Evolutionary conservation across 2,329 filamentous ascomycete species (phyloP).

Genomic region (Colletotrichum endophyticum): DNA sequence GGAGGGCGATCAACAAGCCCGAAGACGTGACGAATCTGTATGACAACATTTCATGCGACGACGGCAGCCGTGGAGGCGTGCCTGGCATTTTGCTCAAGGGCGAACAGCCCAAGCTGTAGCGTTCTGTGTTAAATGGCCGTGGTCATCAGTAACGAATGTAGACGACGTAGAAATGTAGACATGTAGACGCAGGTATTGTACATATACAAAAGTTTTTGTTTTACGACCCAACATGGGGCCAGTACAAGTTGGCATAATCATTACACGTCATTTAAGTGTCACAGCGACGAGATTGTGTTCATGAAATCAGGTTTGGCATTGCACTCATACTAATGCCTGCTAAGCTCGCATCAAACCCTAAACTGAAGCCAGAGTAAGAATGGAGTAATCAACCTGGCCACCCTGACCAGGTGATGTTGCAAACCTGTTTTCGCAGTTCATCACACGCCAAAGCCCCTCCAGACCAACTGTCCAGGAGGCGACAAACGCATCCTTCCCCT

Average conservation of each 20-base stretch:
- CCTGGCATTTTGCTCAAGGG: constrained; percentile 51
- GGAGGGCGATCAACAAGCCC: constrained; percentile 59
- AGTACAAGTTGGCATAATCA: neutral
- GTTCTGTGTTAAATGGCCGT: neutral
- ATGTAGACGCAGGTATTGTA: neutral
- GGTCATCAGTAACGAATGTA: neutral
- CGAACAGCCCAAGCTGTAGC: constrained; percentile 35
- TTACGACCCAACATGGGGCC: too few relatives aligned
- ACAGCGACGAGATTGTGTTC: neutral
- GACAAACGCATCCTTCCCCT: neutral
- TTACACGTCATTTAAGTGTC: accelerated
- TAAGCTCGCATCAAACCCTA: neutral
- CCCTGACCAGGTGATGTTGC: neutral
- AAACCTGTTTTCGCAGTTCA: neutral
- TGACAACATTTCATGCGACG: constrained; percentile 50
- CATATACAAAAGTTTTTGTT: neutral
- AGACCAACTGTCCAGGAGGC: constrained; percentile 2
- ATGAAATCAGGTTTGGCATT: constrained; percentile 3
- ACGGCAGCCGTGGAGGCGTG: constrained; percentile 56
- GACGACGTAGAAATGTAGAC: neutral
- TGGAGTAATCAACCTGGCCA: neutral
- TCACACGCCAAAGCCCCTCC: neutral
- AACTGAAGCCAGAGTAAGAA: neutral
- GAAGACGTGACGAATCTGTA: constrained; percentile 40
- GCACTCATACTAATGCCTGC: neutral